Evolutionary conservation across 441 rosid species (phyloP).

Genomic region (Populus trichocarpa): DNA sequence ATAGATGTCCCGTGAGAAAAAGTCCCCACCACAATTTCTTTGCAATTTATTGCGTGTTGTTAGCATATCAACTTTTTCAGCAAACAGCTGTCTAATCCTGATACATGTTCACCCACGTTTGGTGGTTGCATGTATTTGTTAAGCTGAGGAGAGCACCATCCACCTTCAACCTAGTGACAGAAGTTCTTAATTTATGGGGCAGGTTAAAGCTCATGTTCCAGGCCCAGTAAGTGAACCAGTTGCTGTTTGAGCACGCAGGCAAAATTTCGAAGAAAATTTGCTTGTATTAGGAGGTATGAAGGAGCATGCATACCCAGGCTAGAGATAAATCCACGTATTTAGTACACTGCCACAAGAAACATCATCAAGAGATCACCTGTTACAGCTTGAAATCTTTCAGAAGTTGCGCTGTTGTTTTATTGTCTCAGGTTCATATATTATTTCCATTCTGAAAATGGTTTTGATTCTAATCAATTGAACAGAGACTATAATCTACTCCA

Average conservation of each 20-base stretch:
- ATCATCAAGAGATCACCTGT: not conserved
- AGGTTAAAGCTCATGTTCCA: constrained; percentile 47
- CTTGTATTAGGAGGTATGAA: constrained; percentile 33
- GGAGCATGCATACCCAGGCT: not conserved
- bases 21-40: not conserved
- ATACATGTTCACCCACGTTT: constrained; percentile 10
- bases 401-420: constrained; percentile 9
- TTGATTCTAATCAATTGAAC: not conserved
- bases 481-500: not conserved
- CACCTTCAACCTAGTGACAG: constrained; percentile 28
- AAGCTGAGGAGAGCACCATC: constrained; percentile 25
- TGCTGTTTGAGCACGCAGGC: constrained; percentile 40
- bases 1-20: no score
- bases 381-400: constrained; percentile 4
- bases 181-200: constrained; percentile 29
- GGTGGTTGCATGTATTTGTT: constrained; percentile 23
- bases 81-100: constrained; percentile 4
- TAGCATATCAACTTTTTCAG: not conserved
- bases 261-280: constrained; percentile 37
- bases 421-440: constrained; percentile 5
- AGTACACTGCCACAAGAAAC: constrained; percentile 5
- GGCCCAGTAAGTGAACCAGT: constrained; percentile 56
- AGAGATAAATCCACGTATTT: constrained; percentile 4
- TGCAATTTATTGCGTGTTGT: not conserved
- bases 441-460: not conserved